Conservation (phyloP, 805 yeast genomes). For the Candida pseudofarinosa region DNA sequence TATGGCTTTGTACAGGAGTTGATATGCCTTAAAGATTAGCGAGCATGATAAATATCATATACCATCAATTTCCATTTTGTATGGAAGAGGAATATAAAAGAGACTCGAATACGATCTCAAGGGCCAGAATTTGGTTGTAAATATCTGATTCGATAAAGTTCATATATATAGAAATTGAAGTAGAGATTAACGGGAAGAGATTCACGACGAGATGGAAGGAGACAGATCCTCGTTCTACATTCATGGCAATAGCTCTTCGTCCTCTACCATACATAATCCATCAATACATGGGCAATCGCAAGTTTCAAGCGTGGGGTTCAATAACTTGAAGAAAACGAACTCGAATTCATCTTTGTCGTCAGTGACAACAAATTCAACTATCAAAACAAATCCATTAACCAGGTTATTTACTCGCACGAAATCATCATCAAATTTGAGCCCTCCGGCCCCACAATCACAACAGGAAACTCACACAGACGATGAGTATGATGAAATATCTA, state of each 20-base stretch:
- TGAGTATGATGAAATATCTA: slow-evolving; percentile 7
- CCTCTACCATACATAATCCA: slow-evolving; percentile 7
- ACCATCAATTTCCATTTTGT: not conserved
- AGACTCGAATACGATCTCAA: no score
- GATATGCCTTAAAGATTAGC: not conserved
- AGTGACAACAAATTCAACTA: slow-evolving; percentile 15
- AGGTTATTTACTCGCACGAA: slow-evolving; percentile 28
- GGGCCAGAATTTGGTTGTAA: no score
- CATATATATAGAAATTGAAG: no score
- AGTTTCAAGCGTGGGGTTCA: slow-evolving; percentile 29
- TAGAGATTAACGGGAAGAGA: no score
- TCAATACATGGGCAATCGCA: slow-evolving; percentile 6
- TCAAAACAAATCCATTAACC: slow-evolving; percentile 25
- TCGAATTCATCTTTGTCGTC: slow-evolving; percentile 26
- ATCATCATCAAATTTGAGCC: slow-evolving; percentile 15
- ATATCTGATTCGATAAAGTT: no score
- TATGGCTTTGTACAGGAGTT: not conserved
- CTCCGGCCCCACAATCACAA: not conserved
- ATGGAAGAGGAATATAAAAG: not conserved
- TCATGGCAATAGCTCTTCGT: slow-evolving; percentile 8
- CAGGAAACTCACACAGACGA: slow-evolving; percentile 5
- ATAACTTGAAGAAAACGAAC: slow-evolving; percentile 25
- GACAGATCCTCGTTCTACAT: slow-evolving; percentile 5
- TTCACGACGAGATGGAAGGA: slow-evolving; percentile 2
- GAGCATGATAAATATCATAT: not conserved